These are phyloP conservation scores for Coniochaeta prunicola DNA, from an alignment of 2,329 filamentous ascomycete species.

Conservation along the genomic window DNA sequence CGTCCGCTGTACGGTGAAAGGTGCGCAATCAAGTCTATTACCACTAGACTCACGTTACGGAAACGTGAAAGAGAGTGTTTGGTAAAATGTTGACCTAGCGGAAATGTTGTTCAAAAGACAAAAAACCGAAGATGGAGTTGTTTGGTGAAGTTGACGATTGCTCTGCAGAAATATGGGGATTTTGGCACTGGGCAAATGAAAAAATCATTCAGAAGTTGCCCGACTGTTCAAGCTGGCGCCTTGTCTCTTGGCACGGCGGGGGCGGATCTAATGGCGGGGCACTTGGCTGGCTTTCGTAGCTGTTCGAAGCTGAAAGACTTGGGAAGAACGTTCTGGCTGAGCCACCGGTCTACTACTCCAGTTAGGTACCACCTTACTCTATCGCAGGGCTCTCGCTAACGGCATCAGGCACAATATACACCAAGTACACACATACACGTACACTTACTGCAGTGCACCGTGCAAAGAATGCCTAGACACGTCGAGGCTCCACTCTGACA, in stretches of 20 bases:
- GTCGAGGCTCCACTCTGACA: too few species aligned
- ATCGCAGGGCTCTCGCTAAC: not conserved
- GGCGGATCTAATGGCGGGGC: slow-evolving; percentile 5
- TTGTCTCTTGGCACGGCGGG: not conserved
- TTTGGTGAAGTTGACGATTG: not conserved
- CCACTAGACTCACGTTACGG: slow-evolving; percentile 7
- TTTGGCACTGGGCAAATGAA: not conserved
- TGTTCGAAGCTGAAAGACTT: slow-evolving; percentile 7
- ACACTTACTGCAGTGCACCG: too few species aligned
- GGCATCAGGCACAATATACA: too few species aligned
- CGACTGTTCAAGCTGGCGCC: not conserved
- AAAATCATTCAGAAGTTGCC: slow-evolving; percentile 1
- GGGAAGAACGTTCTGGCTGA: not conserved
- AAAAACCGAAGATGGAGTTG: not conserved
- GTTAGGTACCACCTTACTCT: too few species aligned
- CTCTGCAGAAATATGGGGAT: slow-evolving; percentile 1
- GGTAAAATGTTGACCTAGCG: not conserved
- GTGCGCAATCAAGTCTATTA: slow-evolving; percentile 5
- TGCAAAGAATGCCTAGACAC: not conserved
- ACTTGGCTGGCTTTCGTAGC: slow-evolving; percentile 11
- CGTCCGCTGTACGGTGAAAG: not conserved
- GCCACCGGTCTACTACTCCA: too few species aligned
- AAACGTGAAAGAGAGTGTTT: not conserved
- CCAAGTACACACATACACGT: too few species aligned
- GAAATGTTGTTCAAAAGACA: not conserved